A percentile compares a stretch with the other conserved stretches of the same genome.
Conservation (phyloP, 2,329 filamentous ascomycete species). For the Lecanoromycetidae sp. region DNA sequence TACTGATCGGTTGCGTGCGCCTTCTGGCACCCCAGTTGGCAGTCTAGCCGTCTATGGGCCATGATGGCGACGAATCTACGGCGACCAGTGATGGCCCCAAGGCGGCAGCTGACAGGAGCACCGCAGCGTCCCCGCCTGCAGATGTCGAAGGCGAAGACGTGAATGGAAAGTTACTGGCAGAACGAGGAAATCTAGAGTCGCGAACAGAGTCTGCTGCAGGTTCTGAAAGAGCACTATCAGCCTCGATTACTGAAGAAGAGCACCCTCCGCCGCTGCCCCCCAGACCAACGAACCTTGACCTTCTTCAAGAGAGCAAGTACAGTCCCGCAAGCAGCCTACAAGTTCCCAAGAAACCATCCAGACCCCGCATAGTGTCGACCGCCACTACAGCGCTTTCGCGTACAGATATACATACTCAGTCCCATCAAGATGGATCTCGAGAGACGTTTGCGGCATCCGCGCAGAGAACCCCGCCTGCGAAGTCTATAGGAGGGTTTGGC, state of each 20-base stretch:
- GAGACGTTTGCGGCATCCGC: conserved; percentile 46
- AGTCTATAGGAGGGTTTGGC: conserved; percentile 24
- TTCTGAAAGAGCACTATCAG: conserved; percentile 22
- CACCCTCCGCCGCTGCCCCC: conserved; percentile 46
- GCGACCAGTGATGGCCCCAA: conserved; percentile 1
- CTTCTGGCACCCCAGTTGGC: background rate
- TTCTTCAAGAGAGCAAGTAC: conserved; percentile 6
- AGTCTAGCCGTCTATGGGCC: conserved; percentile 4
- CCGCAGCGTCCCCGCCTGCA: background rate
- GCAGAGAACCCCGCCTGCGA: conserved; percentile 23
- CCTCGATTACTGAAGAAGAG: conserved; percentile 29
- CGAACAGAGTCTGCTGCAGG: background rate
- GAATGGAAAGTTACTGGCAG: background rate
- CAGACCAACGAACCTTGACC: conserved; percentile 28
- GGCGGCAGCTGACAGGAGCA: background rate
- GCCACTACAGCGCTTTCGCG: conserved; percentile 78
- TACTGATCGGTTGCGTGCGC: background rate
- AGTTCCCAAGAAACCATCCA: conserved; percentile 25
- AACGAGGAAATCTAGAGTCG: background rate
- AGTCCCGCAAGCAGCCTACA: conserved; percentile 22
- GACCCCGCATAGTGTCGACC: conserved; percentile 40
- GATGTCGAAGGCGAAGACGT: background rate
- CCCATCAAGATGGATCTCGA: conserved; percentile 56
- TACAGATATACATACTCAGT: conserved; percentile 66
- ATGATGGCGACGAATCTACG: conserved; percentile 4